Base-by-base conservation (phyloP, 805 yeast genomes). In the Saturnispora quitensis region DNA sequence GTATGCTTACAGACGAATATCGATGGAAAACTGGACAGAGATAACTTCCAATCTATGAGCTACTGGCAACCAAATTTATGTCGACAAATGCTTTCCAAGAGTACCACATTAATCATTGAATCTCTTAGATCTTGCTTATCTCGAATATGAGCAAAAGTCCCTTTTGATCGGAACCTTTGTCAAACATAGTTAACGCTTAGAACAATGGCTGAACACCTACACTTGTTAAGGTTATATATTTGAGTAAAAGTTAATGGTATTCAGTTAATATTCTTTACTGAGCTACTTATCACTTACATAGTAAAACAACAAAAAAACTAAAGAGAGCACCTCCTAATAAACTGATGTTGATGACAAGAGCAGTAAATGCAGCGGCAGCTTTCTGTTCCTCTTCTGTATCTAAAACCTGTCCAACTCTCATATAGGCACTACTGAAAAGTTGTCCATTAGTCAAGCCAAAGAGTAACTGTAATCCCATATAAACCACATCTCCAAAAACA, bases 281-380 rank as follows among this genome's bases (percentile, higher is more conserved):
- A 20, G 22, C 7, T 5, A 17, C 13, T 3, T 18, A 3, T 38
- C 24, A 38, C 8, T 38, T 24, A 24, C 49, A 50, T 13, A 48
- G n/a, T 25, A 46, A 48, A 4, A 57, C 90, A 54, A 86, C 73
- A 2, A 79, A 55, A 61, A 89, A 91, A 60, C 96, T 86, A 50
- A 82, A 62, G 1, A 89, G 55, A 53, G 96, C 82, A 4, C 99
- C 99, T 2, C 75, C 70, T 0, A 93, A 81, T 48, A 91, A 73
- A 0, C 97, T 97, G 10, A 81, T 62, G 51, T 90, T 82, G 48
- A 90, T 76, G 57, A 88, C 81, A 22, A 90, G 80, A 1, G 89
- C 81, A 44, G 96, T 83, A 63, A 90, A 86, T 3, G 97, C 97
- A 44, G 97, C 97, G 1, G 98, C 96, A 0, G 97, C 96, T 53